Conservation (phyloP, 2,329 filamentous ascomycete genomes). For the Claviceps sp. region DNA sequence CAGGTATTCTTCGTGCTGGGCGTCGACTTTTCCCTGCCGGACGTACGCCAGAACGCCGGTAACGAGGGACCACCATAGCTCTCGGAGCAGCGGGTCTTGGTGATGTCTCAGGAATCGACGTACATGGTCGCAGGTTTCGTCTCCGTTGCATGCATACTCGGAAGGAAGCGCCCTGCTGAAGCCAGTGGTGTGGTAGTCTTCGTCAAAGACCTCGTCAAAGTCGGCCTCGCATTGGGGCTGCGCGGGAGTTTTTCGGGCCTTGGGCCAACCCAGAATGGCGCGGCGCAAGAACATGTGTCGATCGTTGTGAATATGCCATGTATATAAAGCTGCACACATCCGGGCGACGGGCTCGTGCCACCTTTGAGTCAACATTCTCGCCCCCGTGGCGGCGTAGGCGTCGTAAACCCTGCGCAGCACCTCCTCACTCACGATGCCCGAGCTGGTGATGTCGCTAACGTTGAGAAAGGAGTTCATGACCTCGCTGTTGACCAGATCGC, state of each 20-base stretch:
- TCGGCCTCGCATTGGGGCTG: constrained; percentile 14
- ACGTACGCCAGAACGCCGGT: constrained; percentile 9
- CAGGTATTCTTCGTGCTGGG: constrained; percentile 6
- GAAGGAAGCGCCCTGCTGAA: constrained; percentile 11
- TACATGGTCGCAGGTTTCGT: constrained; percentile 11
- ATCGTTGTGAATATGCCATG: constrained; percentile 20
- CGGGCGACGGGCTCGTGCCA: constrained; percentile 19
- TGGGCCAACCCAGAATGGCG: constrained; percentile 16
- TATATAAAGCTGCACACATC: constrained; percentile 18
- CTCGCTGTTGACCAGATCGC: constrained; percentile 11
- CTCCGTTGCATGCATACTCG: constrained; percentile 9
- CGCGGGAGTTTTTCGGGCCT: constrained; percentile 15
- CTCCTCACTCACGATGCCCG: constrained; percentile 10
- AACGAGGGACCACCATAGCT: constrained; percentile 10
- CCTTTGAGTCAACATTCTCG: constrained; percentile 17
- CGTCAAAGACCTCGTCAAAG: constrained; percentile 18
- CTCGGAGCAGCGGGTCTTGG: constrained; percentile 5
- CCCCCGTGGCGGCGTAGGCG: constrained; percentile 11
- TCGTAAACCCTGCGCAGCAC: constrained; percentile 10
- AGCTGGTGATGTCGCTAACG: constrained; percentile 8
- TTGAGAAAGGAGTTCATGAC: constrained; percentile 12
- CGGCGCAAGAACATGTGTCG: constrained; percentile 19
- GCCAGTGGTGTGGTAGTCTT: constrained; percentile 14
- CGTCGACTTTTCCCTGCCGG: constrained; percentile 8
- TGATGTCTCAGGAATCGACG: constrained; percentile 5